Evolutionary conservation across 306 rosid species (phyloP), one percentile per base, ranked within the genome.

Genomic region (Castanea crenata): DNA sequence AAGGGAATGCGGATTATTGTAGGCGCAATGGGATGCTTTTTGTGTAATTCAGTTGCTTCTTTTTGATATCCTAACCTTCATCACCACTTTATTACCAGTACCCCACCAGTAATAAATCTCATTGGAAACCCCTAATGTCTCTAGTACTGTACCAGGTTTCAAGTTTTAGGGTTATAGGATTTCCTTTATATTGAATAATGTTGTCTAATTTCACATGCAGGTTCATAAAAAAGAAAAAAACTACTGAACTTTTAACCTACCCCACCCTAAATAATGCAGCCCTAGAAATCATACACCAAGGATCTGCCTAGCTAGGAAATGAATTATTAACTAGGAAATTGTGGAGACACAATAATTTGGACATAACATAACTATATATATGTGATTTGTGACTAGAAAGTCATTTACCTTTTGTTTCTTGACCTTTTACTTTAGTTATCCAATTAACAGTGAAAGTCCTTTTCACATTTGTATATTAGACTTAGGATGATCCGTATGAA

Each of bases 201-300:
- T 49, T 49, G 54, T 49, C 16, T 49, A 49, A 49, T 49, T 49
- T 49, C 54, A 49, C 64, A 32, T 23, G 2, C 68, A 61, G 2
- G 15, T 62, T 12, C 5, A 27, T 0, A 62, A 27, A 7, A 62
- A 27, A 38, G 19, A 62, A 27, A 7, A 62, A 27, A 55, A 27
- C 57, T 70, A 63, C 65, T 75, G 68, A 79, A 74, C 41, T 74
- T 84, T 69, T 64, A 69, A 78, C 23, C 57, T 15, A 34, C 9
- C 82, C 77, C 79, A 79, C 82, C 46, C 31, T 38, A 72, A 62
- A 38, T 63, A 16, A 71, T 81, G 81, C 69, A 11, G 41, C 49
- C 29, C 34, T 75, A 27, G 77, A 80, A 52, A 51, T 82, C 35
- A 49, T 49, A 49, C 16, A 49, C 4, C 54, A 49, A 12, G 69